Conservation (phyloP, 2,329 filamentous ascomycete species). For the Falciphora oryzae region DNA sequence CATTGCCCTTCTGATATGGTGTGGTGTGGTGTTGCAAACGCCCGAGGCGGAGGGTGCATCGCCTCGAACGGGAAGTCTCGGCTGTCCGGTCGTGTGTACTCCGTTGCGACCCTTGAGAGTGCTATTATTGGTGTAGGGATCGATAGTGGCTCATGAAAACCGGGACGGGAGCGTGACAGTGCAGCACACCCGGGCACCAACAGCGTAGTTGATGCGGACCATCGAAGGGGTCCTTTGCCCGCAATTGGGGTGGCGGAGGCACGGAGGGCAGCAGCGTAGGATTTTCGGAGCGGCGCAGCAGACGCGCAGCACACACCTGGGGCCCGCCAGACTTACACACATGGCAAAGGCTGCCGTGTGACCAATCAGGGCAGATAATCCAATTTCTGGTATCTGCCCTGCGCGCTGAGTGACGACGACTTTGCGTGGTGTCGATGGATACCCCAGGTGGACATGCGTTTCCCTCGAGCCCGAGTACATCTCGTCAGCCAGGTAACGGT, state of each 20-base stretch:
- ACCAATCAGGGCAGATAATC: not conserved
- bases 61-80: not conserved
- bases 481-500: too few species aligned
- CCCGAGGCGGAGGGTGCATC: not conserved
- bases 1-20: not conserved
- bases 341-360: not conserved
- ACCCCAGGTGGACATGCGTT: too few species aligned
- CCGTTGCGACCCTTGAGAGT: not conserved
- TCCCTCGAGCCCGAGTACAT: too few species aligned
- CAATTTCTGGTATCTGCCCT: not conserved
- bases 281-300: not conserved
- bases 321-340: not conserved
- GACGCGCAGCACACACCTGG: not conserved
- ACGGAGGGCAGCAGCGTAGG: not conserved
- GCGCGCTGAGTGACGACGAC: not conserved
- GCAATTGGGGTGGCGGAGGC: not conserved
- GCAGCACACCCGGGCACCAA: not conserved
- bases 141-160: not conserved
- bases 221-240: not conserved
- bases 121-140: not conserved
- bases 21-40: not conserved
- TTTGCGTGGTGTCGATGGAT: not conserved
- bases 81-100: not conserved
- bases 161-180: not conserved
- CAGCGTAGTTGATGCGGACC: not conserved